phyloP scores from a whole-genome alignment of 129 eudicot genomes.

The Solidago caesia region DNA sequence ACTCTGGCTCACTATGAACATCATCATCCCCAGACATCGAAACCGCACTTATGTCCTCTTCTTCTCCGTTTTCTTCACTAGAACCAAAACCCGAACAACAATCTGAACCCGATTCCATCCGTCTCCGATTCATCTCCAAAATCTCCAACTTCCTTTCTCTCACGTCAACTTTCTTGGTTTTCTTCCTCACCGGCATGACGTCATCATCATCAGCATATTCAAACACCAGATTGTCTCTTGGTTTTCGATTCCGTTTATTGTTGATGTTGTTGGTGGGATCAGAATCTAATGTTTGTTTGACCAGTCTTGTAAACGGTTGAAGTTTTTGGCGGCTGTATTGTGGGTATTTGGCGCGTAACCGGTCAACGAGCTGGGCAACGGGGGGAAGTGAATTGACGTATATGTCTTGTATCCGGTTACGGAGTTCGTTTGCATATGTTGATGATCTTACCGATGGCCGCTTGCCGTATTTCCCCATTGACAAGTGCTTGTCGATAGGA shows the following conservation, averaged over 20 bases:
- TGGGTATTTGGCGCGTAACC: constrained; percentile 47
- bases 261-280: background rate
- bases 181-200: constrained; percentile 35
- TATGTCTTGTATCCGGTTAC: constrained; percentile 53
- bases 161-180: constrained; percentile 28
- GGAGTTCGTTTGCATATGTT: constrained; percentile 34
- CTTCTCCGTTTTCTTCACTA: constrained; percentile 6
- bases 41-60: constrained; percentile 40
- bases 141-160: constrained; percentile 45
- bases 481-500: no score
- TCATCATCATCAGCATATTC: constrained; percentile 14
- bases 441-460: constrained; percentile 21
- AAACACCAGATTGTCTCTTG: no score
- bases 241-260: background rate
- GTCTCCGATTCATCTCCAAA: constrained; percentile 41
- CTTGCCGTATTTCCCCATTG: constrained; percentile 23
- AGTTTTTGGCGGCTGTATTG: constrained; percentile 55
- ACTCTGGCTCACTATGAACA: constrained; percentile 59
- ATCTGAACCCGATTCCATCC: constrained; percentile 5
- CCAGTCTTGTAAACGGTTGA: constrained; percentile 46
- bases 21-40: constrained; percentile 58
- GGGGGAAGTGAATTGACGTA: constrained; percentile 29
- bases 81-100: constrained; percentile 23
- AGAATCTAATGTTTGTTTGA: constrained; percentile 33
- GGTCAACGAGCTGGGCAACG: constrained; percentile 46